These are phyloP conservation scores for Cystobasidium onofrii DNA, from an alignment of 768 basidiomycete species.

Conservation along the genomic window DNA sequence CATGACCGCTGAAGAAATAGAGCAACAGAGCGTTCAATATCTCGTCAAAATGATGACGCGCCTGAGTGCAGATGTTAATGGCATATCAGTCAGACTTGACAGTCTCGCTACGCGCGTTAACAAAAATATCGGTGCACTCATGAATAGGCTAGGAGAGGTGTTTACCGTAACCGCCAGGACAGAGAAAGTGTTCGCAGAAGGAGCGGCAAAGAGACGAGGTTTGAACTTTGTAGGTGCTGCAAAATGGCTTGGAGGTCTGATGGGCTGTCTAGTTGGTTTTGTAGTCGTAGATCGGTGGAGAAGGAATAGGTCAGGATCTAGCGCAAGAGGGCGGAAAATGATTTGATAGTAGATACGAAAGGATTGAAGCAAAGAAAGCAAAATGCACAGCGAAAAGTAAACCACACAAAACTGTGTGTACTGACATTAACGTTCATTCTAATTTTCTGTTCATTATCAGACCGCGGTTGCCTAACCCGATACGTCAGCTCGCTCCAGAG, in stretches of 20 bases:
- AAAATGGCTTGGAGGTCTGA: not conserved
- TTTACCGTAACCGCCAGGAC: conserved; percentile 6
- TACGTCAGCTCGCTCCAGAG: too few relatives aligned
- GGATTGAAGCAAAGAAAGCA: too few relatives aligned
- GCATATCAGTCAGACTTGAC: conserved; percentile 4
- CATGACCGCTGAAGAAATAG: conserved; percentile 12
- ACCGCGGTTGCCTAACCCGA: too few relatives aligned
- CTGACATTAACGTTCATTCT: too few relatives aligned
- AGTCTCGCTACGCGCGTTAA: conserved; percentile 2
- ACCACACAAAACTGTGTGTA: too few relatives aligned
- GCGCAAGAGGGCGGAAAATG: conserved; percentile 34
- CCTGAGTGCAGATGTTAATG: conserved; percentile 7
- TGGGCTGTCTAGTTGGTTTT: not conserved
- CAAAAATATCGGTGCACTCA: conserved; percentile 4
- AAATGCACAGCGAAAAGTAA: too few relatives aligned
- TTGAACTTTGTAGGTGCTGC: conserved; percentile 14
- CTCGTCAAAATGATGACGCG: not conserved
- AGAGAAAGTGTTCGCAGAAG: not conserved
- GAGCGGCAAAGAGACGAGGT: not conserved
- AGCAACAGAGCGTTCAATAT: conserved; percentile 18
- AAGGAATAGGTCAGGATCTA: conserved; percentile 11
- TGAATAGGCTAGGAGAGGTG: conserved; percentile 22
- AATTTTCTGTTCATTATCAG: too few relatives aligned
- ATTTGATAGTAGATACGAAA: conserved; percentile 21
- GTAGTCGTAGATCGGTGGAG: conserved; percentile 13